Evolutionary conservation across 805 yeast species (phyloP), one percentile per base, ranked within the genome.

Genomic region (Candida vaughaniae): DNA sequence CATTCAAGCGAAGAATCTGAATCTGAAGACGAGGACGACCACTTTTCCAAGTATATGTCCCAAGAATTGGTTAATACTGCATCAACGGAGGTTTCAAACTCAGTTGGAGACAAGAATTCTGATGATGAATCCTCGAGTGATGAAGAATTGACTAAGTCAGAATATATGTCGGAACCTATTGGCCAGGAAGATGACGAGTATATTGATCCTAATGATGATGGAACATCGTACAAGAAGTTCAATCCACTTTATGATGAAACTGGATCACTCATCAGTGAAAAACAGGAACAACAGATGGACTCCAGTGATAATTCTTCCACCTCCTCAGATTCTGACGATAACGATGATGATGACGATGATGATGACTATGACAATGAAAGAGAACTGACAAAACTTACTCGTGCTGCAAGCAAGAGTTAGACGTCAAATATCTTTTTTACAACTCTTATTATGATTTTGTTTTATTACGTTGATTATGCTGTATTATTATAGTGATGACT

Each of bases 171-270:
- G 5, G 17, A 18, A 6, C 26, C 10, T 6, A 17, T 16, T n/a
- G 28, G 29, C 6, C 19, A 19, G 5, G 25, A 35, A 6, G 56
- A 49, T 12, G 88, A 83, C 42, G 89, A 81, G 42, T 82, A 84
- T 50, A 78, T 77, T 48, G 90, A 84, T 53, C 90, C 91, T 1
- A 82, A 84, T 51, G 91, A 85, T 55, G 91, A 84, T 51, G 91
- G 91, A 0, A 78, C 77, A 52, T 80, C 86, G 1, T 84, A 84
- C 56, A 77, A 78, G 36, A 81, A 77, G 53, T 68, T 72, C 16
- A 77, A 80, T 49, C 82, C 86, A 5, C 57, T 82, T 37, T 82
- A 83, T 51, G 78, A 73, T 45, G 62, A 76, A 8, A 45, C 51
- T 4, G 60, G 60, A 6, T 45, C 53, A 7, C 45, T 57, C 17